Conservation (phyloP, 2,329 filamentous ascomycete species). For the Emericellopsis cladophorae region DNA sequence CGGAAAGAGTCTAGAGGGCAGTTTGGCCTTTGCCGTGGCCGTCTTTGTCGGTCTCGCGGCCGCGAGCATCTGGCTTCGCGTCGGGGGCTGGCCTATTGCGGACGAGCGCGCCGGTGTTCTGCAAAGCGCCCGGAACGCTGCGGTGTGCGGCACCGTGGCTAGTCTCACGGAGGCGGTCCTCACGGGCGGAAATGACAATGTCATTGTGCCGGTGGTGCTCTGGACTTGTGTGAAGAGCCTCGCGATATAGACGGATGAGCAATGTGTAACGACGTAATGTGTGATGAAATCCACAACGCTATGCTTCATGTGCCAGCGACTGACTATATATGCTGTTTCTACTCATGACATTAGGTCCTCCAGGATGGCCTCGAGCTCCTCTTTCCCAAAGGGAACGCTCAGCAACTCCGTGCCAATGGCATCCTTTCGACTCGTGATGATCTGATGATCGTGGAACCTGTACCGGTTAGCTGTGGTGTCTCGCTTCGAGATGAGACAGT, state of each 20-base stretch:
- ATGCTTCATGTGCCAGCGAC: neutral
- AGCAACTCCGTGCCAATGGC: constrained; percentile 73
- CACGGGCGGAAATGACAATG: constrained; percentile 96
- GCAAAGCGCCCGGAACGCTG: constrained; percentile 47
- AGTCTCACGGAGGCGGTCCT: constrained; percentile 91
- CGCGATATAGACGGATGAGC: constrained; percentile 28
- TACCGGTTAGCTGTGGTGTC: constrained; percentile 13
- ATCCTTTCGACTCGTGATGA: constrained; percentile 85
- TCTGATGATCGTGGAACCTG: constrained; percentile 92
- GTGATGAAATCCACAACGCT: no score
- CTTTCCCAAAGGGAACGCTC: constrained; percentile 71
- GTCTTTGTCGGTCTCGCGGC: constrained; percentile 63
- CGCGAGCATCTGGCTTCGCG: constrained; percentile 59
- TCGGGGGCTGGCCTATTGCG: constrained; percentile 61
- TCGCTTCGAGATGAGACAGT: neutral
- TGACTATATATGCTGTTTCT: neutral
- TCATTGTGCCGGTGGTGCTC: constrained; percentile 83
- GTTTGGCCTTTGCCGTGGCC: constrained; percentile 65
- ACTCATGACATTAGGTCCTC: constrained; percentile 47
- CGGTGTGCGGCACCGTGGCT: constrained; percentile 62
- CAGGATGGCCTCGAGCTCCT: constrained; percentile 79
- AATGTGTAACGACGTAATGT: neutral
- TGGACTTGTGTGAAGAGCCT: constrained; percentile 85
- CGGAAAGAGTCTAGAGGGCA: constrained; percentile 88
- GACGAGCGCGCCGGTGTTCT: constrained; percentile 22